Evolutionary conservation across 306 rosid species (phyloP).

Genomic region (Heteromeles arbutifolia): DNA sequence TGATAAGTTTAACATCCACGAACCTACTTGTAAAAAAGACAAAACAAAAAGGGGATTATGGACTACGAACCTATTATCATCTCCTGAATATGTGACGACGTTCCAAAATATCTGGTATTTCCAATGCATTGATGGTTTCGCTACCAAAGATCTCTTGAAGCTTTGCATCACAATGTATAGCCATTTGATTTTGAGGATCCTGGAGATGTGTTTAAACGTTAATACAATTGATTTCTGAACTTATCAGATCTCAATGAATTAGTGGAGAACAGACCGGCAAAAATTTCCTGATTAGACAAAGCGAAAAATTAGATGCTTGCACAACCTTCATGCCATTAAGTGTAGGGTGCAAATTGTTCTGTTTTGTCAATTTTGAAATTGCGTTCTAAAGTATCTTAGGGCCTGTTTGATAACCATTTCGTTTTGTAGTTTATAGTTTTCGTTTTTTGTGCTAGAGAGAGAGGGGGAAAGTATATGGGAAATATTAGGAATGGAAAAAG

Average conservation of each 20-base stretch:
- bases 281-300: not conserved
- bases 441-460: too few species aligned
- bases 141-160: slow-evolving; percentile 77
- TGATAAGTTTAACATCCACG: slow-evolving; percentile 4
- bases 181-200: slow-evolving; percentile 80
- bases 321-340: not conserved
- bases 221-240: slow-evolving; percentile 8
- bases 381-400: not conserved
- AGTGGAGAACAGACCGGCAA: not conserved
- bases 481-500: too few species aligned
- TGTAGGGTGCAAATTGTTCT: not conserved
- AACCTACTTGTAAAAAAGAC: slow-evolving; percentile 34
- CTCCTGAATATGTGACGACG: slow-evolving; percentile 67
- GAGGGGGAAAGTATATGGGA: too few species aligned
- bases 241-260: not conserved
- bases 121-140: slow-evolving; percentile 66
- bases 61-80: slow-evolving; percentile 35
- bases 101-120: slow-evolving; percentile 66
- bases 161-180: slow-evolving; percentile 60
- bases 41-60: not conserved
- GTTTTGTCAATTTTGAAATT: too few species aligned
- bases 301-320: not conserved
- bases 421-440: too few species aligned
- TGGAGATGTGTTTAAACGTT: slow-evolving; percentile 21
- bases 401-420: too few species aligned